Evolutionary conservation across 768 basidiomycete species (phyloP).

Genomic region (Pleurotus eryngii): DNA sequence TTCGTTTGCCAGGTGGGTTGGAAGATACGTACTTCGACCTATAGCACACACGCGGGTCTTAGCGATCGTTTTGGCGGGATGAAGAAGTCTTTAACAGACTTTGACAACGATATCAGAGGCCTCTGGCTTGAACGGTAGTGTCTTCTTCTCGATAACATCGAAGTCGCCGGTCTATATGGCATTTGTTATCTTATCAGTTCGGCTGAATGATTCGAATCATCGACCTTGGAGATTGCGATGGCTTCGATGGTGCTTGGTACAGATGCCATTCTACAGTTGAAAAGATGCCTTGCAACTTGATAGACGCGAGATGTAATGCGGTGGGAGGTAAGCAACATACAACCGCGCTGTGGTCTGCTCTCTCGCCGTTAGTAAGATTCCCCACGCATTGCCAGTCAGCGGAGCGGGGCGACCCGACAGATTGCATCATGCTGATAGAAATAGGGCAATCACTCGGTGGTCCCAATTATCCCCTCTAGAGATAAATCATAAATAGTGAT

Average conservation of each 20-base stretch:
- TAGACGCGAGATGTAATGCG: slow-evolving; percentile 8
- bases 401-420: too few relatives aligned
- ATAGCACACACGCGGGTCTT: not conserved
- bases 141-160: slow-evolving; percentile 71
- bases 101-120: slow-evolving; percentile 58
- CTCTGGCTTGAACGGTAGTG: slow-evolving; percentile 57
- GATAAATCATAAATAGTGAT: slow-evolving; percentile 69
- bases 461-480: slow-evolving; percentile 26
- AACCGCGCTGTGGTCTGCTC: not conserved
- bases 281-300: slow-evolving; percentile 9
- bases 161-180: slow-evolving; percentile 57
- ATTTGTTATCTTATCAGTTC: not conserved
- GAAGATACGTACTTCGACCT: slow-evolving; percentile 2
- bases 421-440: too few relatives aligned
- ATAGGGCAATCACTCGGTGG: too few relatives aligned
- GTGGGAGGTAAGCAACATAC: not conserved
- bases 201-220: not conserved
- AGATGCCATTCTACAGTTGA: slow-evolving; percentile 34
- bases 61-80: not conserved
- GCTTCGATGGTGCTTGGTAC: slow-evolving; percentile 65
- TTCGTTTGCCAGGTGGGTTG: not conserved
- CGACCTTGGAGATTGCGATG: slow-evolving; percentile 61
- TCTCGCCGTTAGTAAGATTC: too few relatives aligned
- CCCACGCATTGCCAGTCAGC: too few relatives aligned
- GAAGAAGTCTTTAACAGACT: slow-evolving; percentile 16